These are phyloP conservation scores for Metschnikowia lunata DNA, from an alignment of 805 yeast genomes.

Conservation along the genomic window DNA sequence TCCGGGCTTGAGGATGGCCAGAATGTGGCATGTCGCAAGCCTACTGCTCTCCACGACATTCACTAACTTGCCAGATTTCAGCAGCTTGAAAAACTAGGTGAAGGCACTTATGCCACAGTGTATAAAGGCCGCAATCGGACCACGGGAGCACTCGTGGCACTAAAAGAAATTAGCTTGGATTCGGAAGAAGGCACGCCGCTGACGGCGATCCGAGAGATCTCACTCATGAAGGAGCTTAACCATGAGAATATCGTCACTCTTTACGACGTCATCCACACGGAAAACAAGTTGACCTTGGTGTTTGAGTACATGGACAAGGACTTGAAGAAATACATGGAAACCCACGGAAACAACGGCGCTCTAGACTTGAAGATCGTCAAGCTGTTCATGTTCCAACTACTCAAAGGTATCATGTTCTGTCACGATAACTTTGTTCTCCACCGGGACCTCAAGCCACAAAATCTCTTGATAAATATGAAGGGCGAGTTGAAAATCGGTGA, in stretches of 20 bases:
- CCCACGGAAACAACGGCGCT: constrained; percentile 71
- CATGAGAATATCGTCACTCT: constrained; percentile 90
- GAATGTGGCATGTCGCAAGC: no score
- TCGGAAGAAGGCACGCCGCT: constrained; percentile 98
- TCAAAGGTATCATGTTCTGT: constrained; percentile 84
- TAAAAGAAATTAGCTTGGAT: constrained; percentile 91
- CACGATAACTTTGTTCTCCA: constrained; percentile 82
- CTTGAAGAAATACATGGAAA: constrained; percentile 90
- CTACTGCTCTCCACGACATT: no score
- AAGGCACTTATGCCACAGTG: constrained; percentile 98
- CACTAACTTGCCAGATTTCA: constrained; percentile 32
- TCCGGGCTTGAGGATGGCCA: background rate
- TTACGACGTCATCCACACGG: constrained; percentile 95
- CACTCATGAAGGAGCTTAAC: constrained; percentile 89
- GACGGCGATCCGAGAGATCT: constrained; percentile 94
- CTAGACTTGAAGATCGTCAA: constrained; percentile 70
- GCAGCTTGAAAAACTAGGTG: constrained; percentile 80
- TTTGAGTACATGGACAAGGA: constrained; percentile 93
- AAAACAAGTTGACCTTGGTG: constrained; percentile 88
- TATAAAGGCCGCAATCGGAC: constrained; percentile 86
- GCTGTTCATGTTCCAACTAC: constrained; percentile 89
- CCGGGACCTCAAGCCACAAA: constrained; percentile 91
- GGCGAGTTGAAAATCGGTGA: constrained; percentile 94
- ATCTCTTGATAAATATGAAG: constrained; percentile 78
- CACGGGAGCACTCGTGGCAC: constrained; percentile 86